phyloP scores from a whole-genome alignment of 108 stramenopile genomes.

The Aurantiochytrium sp. region DNA sequence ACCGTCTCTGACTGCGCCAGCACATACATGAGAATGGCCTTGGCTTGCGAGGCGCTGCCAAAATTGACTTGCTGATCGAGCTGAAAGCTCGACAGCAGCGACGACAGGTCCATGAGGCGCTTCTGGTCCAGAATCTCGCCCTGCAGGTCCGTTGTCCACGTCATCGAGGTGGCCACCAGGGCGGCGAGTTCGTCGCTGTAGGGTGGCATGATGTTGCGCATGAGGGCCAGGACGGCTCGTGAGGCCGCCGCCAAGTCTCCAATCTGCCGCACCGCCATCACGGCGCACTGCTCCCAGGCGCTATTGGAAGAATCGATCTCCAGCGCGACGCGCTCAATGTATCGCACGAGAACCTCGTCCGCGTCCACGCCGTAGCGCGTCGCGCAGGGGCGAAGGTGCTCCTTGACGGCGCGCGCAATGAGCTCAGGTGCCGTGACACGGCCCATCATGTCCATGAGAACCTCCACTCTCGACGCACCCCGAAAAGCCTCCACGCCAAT shows the following conservation, averaged over 20 bases:
- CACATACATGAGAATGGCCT: slow-evolving; percentile 23
- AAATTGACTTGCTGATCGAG: not conserved
- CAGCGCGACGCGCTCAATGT: not conserved
- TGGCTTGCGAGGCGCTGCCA: not conserved
- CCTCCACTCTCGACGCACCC: not conserved
- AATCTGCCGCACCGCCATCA: not conserved
- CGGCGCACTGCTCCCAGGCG: not conserved
- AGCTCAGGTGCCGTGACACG: slow-evolving; percentile 9
- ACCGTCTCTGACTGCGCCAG: not conserved
- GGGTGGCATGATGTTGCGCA: slow-evolving; percentile 4
- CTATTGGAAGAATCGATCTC: not conserved
- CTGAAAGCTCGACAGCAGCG: not conserved
- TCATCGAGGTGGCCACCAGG: not conserved
- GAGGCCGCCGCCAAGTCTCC: not conserved
- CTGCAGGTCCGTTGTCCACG: not conserved
- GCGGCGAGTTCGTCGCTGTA: slow-evolving; percentile 8
- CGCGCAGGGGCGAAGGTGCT: not conserved
- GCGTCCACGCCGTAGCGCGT: not conserved
- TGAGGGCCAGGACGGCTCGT: not conserved
- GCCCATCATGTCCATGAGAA: not conserved
- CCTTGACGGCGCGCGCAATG: not conserved
- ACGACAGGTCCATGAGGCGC: not conserved
- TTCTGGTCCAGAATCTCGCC: not conserved
- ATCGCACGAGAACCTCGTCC: not conserved
- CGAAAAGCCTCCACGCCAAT: not conserved